A percentile compares a stretch with the other conserved stretches of the same genome.
These are phyloP conservation scores for Polymyxa betae DNA, from an alignment of 208 protist species.

Conservation along the genomic window DNA sequence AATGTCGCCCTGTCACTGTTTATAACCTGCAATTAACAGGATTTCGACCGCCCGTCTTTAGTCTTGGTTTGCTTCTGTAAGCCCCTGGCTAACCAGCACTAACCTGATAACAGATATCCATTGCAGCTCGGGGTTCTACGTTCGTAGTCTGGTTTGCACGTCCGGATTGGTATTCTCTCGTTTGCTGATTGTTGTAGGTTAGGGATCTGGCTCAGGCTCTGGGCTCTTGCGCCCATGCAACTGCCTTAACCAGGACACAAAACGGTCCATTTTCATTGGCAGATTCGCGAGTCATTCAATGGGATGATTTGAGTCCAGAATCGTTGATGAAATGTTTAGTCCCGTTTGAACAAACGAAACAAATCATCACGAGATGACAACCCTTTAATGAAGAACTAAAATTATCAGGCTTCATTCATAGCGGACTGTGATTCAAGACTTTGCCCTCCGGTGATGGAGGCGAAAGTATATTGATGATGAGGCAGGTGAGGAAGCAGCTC, in stretches of 20 bases:
- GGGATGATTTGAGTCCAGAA: not conserved
- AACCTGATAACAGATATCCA: not conserved
- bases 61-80: not conserved
- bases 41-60: not conserved
- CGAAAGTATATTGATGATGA: conserved; percentile 21
- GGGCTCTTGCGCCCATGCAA: not conserved
- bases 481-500: not conserved
- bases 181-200: not conserved
- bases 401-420: not conserved
- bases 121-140: conserved; percentile 47
- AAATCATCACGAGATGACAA: not conserved
- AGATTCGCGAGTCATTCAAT: not conserved
- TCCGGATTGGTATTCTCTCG: not conserved
- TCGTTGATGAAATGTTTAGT: not conserved
- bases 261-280: not conserved
- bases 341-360: not conserved
- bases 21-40: not conserved
- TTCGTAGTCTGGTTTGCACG: not conserved
- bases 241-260: not conserved
- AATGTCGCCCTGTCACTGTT: not conserved
- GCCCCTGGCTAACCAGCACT: not conserved
- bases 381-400: not conserved
- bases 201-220: not conserved
- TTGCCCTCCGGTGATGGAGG: conserved; percentile 14
- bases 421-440: not conserved